These are phyloP conservation scores for Eucommia ulmoides DNA, from an alignment of 257 asterid species.

Conservation along the genomic window DNA sequence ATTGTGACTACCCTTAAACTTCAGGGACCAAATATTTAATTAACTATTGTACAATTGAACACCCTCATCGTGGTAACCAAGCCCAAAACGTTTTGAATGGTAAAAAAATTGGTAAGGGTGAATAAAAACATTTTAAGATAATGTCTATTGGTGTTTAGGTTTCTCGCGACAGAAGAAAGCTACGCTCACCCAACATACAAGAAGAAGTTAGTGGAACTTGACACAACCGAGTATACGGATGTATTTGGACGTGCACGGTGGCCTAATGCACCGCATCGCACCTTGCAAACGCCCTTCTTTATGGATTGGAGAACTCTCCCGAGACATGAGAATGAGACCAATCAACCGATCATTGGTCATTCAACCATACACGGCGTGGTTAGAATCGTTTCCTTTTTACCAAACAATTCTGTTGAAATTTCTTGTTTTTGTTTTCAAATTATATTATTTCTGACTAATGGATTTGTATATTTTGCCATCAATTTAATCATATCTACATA, in stretches of 20 bases:
- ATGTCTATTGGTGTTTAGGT: too few relatives aligned
- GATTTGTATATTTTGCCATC: too few relatives aligned
- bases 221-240: constrained; percentile 60
- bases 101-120: too few relatives aligned
- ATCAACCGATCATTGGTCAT: constrained; percentile 64
- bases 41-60: too few relatives aligned
- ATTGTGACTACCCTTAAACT: too few relatives aligned
- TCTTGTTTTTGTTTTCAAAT: too few relatives aligned
- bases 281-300: constrained; percentile 55
- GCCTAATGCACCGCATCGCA: constrained; percentile 91
- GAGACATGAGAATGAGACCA: constrained; percentile 44
- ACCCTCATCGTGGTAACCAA: too few relatives aligned
- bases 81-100: too few relatives aligned
- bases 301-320: constrained; percentile 64
- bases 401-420: too few relatives aligned
- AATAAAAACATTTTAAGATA: not conserved
- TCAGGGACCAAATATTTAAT: too few relatives aligned
- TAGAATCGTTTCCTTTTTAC: constrained; percentile 1
- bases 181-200: constrained; percentile 77
- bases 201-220: constrained; percentile 48
- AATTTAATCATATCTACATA: too few relatives aligned
- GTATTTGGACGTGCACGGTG: constrained; percentile 88
- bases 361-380: constrained; percentile 69
- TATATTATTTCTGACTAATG: too few relatives aligned
- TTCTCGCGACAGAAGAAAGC: constrained; percentile 76